Percentiles rank a stretch among this genome's conserved stretches.
These are phyloP conservation scores for Acanthamoeba royreba DNA, from an alignment of 208 protist genomes.

Conservation along the genomic window DNA sequence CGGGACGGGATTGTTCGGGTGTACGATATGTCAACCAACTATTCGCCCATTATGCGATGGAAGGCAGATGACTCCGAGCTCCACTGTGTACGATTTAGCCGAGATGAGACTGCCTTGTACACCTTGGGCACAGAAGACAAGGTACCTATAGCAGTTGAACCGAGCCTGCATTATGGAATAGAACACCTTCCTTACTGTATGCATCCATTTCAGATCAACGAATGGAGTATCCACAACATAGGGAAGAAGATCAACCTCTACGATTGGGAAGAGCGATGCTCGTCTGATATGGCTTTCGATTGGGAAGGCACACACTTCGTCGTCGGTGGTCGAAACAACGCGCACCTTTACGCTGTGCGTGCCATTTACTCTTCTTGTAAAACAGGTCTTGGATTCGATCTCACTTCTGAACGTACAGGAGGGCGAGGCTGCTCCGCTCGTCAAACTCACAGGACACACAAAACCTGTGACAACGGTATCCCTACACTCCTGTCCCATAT, in stretches of 20 bases:
- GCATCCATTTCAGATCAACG: neutral
- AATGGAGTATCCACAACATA: constrained; percentile 32
- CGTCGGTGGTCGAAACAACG: neutral
- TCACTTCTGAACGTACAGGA: neutral
- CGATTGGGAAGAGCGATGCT: neutral
- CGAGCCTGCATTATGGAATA: neutral
- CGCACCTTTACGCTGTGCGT: neutral
- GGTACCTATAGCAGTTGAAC: neutral
- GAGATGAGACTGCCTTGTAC: constrained; percentile 7
- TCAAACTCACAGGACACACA: neutral
- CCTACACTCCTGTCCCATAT: neutral
- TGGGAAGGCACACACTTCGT: constrained; percentile 24
- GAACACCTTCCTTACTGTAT: neutral
- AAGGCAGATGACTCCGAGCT: neutral
- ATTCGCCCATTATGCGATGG: constrained; percentile 19
- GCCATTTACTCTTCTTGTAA: neutral
- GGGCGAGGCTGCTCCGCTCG: neutral
- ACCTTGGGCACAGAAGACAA: neutral
- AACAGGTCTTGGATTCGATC: neutral
- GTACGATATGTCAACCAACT: constrained; percentile 1
- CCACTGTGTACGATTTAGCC: neutral
- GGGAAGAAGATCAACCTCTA: neutral
- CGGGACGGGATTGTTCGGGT: neutral
- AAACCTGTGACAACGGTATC: neutral
- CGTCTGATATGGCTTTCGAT: constrained; percentile 10